phyloP scores from a whole-genome alignment of 140 eudicot species.

The Oenanthe javanica region DNA sequence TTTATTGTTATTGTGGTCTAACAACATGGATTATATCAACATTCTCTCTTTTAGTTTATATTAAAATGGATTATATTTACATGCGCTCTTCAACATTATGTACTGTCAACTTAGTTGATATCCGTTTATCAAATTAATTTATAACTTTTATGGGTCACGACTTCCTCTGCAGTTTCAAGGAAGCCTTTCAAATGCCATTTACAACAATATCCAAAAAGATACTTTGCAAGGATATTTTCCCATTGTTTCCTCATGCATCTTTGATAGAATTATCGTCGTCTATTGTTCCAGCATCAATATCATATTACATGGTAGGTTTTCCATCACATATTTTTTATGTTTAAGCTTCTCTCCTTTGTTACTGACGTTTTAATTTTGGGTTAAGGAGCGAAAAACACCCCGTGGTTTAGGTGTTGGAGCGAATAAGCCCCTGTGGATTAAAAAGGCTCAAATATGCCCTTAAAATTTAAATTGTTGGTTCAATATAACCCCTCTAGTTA shows the following conservation, averaged over 20 bases:
- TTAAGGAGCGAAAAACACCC: too few species aligned
- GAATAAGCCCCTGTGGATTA: too few species aligned
- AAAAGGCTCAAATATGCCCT: too few species aligned
- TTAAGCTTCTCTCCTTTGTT: background rate
- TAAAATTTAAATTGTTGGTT: too few species aligned
- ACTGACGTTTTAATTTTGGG: background rate
- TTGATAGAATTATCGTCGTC: conserved; percentile 24
- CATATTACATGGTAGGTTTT: conserved; percentile 65
- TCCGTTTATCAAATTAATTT: background rate
- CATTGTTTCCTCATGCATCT: conserved; percentile 62
- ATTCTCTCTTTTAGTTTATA: background rate
- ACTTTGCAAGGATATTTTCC: conserved; percentile 51
- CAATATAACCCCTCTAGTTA: too few species aligned
- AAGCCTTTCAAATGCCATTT: conserved; percentile 85
- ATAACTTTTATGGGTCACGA: background rate
- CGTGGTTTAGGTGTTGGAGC: too few species aligned
- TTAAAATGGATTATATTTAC: background rate
- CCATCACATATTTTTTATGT: background rate
- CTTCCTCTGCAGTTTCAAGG: conserved; percentile 59
- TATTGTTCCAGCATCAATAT: conserved; percentile 57
- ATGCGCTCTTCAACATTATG: background rate
- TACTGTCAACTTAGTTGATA: background rate
- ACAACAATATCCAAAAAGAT: conserved; percentile 64
- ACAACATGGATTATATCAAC: background rate
- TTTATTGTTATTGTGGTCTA: background rate